Percentiles rank a stretch among this genome's conserved stretches.
phyloP scores from a whole-genome alignment of 768 basidiomycete species.

The Tubosaeta brunneosetosa region DNA sequence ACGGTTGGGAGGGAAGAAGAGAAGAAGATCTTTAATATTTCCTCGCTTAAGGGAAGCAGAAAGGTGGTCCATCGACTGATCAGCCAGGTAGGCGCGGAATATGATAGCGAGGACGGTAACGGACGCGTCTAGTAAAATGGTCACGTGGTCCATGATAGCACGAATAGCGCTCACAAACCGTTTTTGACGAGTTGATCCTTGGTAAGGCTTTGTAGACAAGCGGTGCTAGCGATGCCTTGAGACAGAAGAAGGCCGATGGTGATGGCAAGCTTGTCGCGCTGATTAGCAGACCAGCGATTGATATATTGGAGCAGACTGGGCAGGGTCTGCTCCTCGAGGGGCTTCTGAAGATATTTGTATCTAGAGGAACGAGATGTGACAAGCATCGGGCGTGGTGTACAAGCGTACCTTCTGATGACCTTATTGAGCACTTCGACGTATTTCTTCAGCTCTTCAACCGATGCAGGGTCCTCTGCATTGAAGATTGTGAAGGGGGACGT shows the following conservation, averaged over 20 bases:
- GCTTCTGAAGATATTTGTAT: slow-evolving; percentile 99
- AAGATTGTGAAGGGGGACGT: slow-evolving; percentile 86
- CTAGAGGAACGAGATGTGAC: slow-evolving; percentile 36
- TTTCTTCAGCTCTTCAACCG: slow-evolving; percentile 84
- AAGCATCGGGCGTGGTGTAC: slow-evolving; percentile 2
- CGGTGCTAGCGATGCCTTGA: slow-evolving; percentile 74
- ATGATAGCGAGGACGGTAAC: slow-evolving; percentile 70
- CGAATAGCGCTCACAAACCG: slow-evolving; percentile 39
- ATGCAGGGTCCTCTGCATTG: slow-evolving; percentile 72
- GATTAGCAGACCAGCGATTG: slow-evolving; percentile 72
- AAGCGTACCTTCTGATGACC: slow-evolving; percentile 80
- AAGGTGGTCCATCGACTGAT: slow-evolving; percentile 89
- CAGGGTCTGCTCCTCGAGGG: slow-evolving; percentile 82
- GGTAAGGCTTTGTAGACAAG: slow-evolving; percentile 74
- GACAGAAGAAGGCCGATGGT: slow-evolving; percentile 80
- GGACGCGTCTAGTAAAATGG: slow-evolving; percentile 56
- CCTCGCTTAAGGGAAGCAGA: slow-evolving; percentile 76
- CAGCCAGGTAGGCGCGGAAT: slow-evolving; percentile 75
- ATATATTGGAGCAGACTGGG: slow-evolving; percentile 85
- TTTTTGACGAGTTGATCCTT: slow-evolving; percentile 97
- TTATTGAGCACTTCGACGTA: slow-evolving; percentile 94
- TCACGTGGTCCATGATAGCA: slow-evolving; percentile 6
- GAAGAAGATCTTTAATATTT: slow-evolving; percentile 77
- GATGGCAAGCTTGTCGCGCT: slow-evolving; percentile 79
- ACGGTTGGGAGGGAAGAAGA: slow-evolving; percentile 85